Evolutionary conservation across 2,329 filamentous ascomycete species (phyloP), one percentile per base, ranked within the genome.

Genomic region (Colletotrichum siamense): DNA sequence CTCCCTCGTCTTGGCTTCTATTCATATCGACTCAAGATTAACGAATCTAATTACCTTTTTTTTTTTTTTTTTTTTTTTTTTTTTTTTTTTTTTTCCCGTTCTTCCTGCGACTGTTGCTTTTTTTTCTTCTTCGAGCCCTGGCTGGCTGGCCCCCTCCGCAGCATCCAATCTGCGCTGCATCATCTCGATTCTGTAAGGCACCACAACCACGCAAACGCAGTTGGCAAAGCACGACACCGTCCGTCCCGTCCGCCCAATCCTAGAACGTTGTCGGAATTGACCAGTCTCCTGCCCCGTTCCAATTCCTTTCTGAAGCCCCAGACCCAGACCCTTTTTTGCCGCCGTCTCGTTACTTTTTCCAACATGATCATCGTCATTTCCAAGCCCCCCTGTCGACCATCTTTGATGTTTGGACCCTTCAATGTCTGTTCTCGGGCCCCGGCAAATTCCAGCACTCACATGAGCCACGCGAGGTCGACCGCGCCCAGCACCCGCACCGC

Each of bases 381-480:
- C 57, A 74, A 36, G 55, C 44, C 39, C 49, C 66, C 66, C 66
- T 65, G 44, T 59, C 16, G 36, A 59, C 59, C 59, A 28, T 62
- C 57, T 63, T 39, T 55, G 24, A 72, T 72, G 63, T 68, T 67
- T 68, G 36, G 62, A 67, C 24, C 63, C 32, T 44, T 30, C 55
- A 64, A 57, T 68, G 55, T 68, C 69, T 75, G 73, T 73, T 75
- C 63, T 69, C 49, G n/a, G 62, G 44, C 39, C 57, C 13, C 63
- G 18, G 39, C 8, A 62, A 73, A 34, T 69, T 76, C 64, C 64
- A 73, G 64, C 18, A 57, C 57, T 30, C 59, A 24, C 32, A 30
- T 26, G 66, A 76, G 73, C 64, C 73, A 76, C 64, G 34, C 59
- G 8, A 76, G n/a, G 61, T 73, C 28, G 57, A 49, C 73, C 70